Base-by-base conservation (phyloP, 768 basidiomycete species). In the Mycena galopus region DNA sequence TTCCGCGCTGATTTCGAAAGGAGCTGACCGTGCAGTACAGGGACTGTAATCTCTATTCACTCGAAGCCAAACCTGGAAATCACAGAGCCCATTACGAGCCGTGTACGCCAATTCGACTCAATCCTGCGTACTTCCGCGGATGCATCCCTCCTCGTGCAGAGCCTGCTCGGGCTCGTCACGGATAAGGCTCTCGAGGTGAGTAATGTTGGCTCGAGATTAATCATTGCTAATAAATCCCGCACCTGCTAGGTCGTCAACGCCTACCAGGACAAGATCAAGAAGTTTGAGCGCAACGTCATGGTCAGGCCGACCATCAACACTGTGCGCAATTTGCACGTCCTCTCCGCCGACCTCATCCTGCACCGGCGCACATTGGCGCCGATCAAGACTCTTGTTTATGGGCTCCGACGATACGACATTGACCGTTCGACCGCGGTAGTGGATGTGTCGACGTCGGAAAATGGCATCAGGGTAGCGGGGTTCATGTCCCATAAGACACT, bases 321-420 rank as follows among this genome's bases (percentile, higher is more conserved):
- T 25, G 93, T 94, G n/a, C 84, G 87, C 63, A 80, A 86, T 50
- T 78, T 95, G 56, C 93, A 94, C 77, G 91, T 95, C 68, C 85
- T 94, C 32, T 91, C 90, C 60, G 92, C 91, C 25, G 93, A 95
- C 76, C 85, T 95, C 4, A 90, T 90, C 62, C 82, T 93, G 44
- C 91, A 92, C 79, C 93, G 93, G 77, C 88, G 92, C 25, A 93
- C 93, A 2, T 84, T 94, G 21, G 91, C 89, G 35, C 93, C 93
- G 0, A 86, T 95, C 77, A 91, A 89, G 78, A 89, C 89, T 0
- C 82, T 94, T 65, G 85, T 95, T 21, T 92, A 91, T 72, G 90
- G 92, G 17, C 78, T 95, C 47, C 84, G 93, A 35, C 83, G 90
- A 62, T 93, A 94, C 75, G 93, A 95, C 74, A 79, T 89, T 23